Conservation (phyloP, 2,329 filamentous ascomycete genomes). For the Acrocalymma vagum region DNA sequence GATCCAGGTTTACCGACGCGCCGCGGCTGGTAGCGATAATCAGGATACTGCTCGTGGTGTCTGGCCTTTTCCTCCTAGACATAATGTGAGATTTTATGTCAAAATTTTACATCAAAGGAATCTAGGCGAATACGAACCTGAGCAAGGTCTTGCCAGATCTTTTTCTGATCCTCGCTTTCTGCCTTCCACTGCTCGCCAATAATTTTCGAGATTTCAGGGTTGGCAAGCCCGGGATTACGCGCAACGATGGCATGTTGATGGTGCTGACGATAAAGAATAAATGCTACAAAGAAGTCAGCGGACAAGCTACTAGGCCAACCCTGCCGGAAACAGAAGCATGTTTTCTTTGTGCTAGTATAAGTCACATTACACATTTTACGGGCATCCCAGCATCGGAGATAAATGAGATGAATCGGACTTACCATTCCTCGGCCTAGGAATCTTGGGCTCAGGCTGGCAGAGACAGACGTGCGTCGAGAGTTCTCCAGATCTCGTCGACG, state of each 20-base stretch:
- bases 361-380: conserved; percentile 2
- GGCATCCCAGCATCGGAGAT: too few relatives aligned
- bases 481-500: conserved; percentile 40
- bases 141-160: conserved; percentile 87
- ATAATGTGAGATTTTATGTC: conserved; percentile 17
- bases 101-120: conserved; percentile 1
- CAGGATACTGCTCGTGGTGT: conserved; percentile 89
- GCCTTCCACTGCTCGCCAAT: conserved; percentile 92
- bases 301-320: conserved; percentile 26
- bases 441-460: conserved; percentile 75
- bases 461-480: conserved; percentile 66
- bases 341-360: conserved; percentile 34
- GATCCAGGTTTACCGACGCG: conserved; percentile 52
- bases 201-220: conserved; percentile 97
- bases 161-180: conserved; percentile 77
- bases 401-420: conserved; percentile 49
- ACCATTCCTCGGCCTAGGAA: conserved; percentile 76
- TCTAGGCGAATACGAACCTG: conserved; percentile 73
- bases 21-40: conserved; percentile 92
- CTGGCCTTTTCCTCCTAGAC: conserved; percentile 83
- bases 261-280: conserved; percentile 96
- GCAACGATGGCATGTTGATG: conserved; percentile 84
- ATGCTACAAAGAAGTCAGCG: conserved; percentile 69
- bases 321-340: conserved; percentile 36
- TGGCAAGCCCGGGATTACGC: conserved; percentile 86